Percentiles rank a stretch among this genome's conserved stretches.
Evolutionary conservation across 2,329 filamentous ascomycete genomes (phyloP).

Genomic region (Eutypella sp.): DNA sequence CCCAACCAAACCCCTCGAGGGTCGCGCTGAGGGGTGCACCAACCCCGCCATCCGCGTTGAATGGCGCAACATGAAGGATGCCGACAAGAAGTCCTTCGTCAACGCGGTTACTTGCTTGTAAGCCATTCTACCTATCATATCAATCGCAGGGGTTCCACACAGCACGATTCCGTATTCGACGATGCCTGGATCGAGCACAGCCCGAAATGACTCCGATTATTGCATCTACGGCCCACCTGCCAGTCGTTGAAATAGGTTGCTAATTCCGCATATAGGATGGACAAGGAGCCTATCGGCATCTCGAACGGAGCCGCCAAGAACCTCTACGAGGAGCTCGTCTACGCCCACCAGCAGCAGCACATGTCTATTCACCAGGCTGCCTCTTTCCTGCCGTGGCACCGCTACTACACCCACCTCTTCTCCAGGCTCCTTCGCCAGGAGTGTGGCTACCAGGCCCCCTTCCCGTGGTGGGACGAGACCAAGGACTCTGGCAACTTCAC

Average conservation of each 20-base stretch:
- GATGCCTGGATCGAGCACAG: background rate
- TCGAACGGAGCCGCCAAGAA: slow-evolving; percentile 21
- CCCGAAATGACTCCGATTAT: too few species aligned
- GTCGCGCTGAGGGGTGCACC: slow-evolving; percentile 4
- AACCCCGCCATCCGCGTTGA: slow-evolving; percentile 26
- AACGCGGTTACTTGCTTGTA: slow-evolving; percentile 24
- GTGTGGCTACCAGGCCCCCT: slow-evolving; percentile 26
- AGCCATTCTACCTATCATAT: background rate
- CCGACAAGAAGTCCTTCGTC: slow-evolving; percentile 25
- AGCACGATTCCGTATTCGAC: background rate
- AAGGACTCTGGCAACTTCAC: slow-evolving; percentile 26
- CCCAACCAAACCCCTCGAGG: too few species aligned
- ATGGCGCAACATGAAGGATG: slow-evolving; percentile 26
- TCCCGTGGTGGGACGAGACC: slow-evolving; percentile 32
- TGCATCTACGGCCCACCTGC: background rate
- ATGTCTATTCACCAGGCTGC: slow-evolving; percentile 28
- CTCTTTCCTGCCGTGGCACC: slow-evolving; percentile 29
- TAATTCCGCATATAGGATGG: slow-evolving; percentile 4
- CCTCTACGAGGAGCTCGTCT: slow-evolving; percentile 29
- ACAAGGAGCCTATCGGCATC: slow-evolving; percentile 20
- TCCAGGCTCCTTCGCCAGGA: slow-evolving; percentile 27
- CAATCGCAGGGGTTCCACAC: background rate
- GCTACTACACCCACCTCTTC: slow-evolving; percentile 27
- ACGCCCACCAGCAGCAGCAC: slow-evolving; percentile 26
- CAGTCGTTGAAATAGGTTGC: background rate